Percentiles rank a stretch among this genome's conserved stretches.
These are phyloP conservation scores for Calonectria pseudoreteaudii DNA, from an alignment of 2,329 filamentous ascomycete species.

Conservation along the genomic window DNA sequence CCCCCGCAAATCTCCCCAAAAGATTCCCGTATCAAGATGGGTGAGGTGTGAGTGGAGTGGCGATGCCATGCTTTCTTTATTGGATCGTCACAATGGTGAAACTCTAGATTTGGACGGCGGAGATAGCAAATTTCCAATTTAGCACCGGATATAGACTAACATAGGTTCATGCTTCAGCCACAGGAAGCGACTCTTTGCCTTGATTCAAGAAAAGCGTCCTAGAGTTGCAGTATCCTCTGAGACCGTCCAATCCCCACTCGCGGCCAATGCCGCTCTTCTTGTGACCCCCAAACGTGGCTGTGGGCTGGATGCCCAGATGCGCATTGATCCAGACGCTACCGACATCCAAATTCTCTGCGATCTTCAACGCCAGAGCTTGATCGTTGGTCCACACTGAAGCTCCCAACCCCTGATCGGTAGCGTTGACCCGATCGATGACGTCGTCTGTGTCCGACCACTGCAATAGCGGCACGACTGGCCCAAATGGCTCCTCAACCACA, in stretches of 20 bases:
- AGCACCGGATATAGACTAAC: background rate
- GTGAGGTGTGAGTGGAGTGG: background rate
- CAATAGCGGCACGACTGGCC: conserved; percentile 68
- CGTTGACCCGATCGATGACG: conserved; percentile 65
- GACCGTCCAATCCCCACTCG: conserved; percentile 26
- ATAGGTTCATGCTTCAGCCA: background rate
- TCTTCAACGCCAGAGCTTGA: conserved; percentile 57
- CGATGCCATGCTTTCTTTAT: background rate
- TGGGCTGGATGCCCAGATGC: conserved; percentile 9
- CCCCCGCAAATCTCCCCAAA: background rate
- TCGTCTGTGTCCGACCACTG: conserved; percentile 70
- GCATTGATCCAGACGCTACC: conserved; percentile 70
- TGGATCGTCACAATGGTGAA: background rate
- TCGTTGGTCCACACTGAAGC: conserved; percentile 68
- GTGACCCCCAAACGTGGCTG: conserved; percentile 29
- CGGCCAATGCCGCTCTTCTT: conserved; percentile 31
- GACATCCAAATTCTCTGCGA: conserved; percentile 64
- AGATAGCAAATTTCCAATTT: background rate
- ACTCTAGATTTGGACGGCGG: background rate
- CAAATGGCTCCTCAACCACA: conserved; percentile 62
- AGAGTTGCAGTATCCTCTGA: conserved; percentile 25
- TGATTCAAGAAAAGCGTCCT: background rate
- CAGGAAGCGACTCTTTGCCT: background rate
- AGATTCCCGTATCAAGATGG: background rate
- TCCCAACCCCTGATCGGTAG: conserved; percentile 62